Conservation (phyloP, 768 basidiomycete genomes). For the Trametopsis cervina region DNA sequence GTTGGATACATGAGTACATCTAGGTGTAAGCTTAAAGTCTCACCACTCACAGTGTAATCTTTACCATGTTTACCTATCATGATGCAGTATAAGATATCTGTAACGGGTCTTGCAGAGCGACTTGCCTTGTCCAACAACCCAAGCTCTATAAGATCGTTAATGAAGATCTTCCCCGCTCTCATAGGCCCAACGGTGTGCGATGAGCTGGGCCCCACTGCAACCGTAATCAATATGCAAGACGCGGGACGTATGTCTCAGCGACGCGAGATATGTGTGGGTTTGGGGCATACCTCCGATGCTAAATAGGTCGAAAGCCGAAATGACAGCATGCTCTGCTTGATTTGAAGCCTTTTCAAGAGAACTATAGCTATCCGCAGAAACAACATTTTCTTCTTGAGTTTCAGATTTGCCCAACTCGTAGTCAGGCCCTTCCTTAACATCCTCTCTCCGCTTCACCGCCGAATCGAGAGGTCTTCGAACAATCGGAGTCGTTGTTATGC, state of each 20-base stretch:
- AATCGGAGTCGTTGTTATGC: neutral
- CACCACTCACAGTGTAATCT: conserved; percentile 73
- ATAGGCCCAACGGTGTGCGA: conserved; percentile 78
- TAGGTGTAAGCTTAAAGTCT: too few species aligned
- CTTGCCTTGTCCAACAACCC: conserved; percentile 61
- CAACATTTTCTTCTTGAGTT: conserved; percentile 6
- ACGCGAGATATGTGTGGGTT: neutral
- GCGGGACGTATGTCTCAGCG: too few species aligned
- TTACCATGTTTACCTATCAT: conserved; percentile 64
- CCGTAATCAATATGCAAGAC: neutral
- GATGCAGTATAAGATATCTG: neutral
- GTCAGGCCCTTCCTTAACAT: neutral
- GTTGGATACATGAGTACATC: too few species aligned
- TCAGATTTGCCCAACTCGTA: neutral
- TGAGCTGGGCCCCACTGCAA: conserved; percentile 47
- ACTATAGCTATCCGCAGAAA: conserved; percentile 14
- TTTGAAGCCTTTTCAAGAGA: conserved; percentile 1
- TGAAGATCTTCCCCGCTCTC: conserved; percentile 88
- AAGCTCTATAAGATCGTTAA: conserved; percentile 64
- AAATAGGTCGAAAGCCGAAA: conserved; percentile 90
- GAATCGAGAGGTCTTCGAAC: neutral
- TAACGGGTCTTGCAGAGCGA: neutral
- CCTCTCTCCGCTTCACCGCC: conserved; percentile 2
- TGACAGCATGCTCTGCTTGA: conserved; percentile 72
- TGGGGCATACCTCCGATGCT: conserved; percentile 69